These are phyloP conservation scores for Graphiopsis chlorocephala DNA, from an alignment of 2,329 filamentous ascomycete genomes.

Conservation along the genomic window DNA sequence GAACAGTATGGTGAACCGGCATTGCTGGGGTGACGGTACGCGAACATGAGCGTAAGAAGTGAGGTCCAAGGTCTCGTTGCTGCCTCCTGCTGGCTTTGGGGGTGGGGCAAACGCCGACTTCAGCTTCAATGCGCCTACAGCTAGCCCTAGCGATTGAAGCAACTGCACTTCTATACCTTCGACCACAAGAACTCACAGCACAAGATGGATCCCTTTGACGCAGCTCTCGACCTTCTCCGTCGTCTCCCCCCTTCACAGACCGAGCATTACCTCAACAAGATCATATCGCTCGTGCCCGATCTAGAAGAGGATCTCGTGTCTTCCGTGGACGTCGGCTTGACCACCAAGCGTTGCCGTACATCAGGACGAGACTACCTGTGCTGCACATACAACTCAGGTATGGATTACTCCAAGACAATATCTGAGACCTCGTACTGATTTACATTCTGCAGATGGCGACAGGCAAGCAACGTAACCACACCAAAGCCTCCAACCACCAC, in stretches of 20 bases:
- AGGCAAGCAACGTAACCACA: slow-evolving; percentile 45
- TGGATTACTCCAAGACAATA: not conserved
- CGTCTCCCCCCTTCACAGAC: slow-evolving; percentile 95
- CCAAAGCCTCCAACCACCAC: not conserved
- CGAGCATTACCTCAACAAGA: slow-evolving; percentile 78
- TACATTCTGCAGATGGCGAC: slow-evolving; percentile 67
- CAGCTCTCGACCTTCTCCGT: slow-evolving; percentile 88
- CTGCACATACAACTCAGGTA: slow-evolving; percentile 91
- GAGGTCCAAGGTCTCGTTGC: too few species aligned
- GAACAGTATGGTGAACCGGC: too few species aligned
- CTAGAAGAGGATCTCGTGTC: slow-evolving; percentile 97
- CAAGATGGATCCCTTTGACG: slow-evolving; percentile 66
- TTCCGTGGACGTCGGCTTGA: slow-evolving; percentile 93
- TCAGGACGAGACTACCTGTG: slow-evolving; percentile 93
- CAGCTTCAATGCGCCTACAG: not conserved
- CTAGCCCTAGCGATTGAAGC: not conserved
- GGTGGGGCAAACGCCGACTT: not conserved
- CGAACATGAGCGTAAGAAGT: too few species aligned
- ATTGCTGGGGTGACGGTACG: too few species aligned
- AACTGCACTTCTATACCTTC: not conserved
- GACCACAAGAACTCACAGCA: slow-evolving; percentile 1
- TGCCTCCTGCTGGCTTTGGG: too few species aligned
- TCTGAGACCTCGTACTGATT: not conserved
- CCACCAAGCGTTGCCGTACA: slow-evolving; percentile 79
- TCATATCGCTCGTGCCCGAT: slow-evolving; percentile 84